Evolutionary conservation across 371 early-diverging fungal species (phyloP).

Genomic region (Coemansia sp.): DNA sequence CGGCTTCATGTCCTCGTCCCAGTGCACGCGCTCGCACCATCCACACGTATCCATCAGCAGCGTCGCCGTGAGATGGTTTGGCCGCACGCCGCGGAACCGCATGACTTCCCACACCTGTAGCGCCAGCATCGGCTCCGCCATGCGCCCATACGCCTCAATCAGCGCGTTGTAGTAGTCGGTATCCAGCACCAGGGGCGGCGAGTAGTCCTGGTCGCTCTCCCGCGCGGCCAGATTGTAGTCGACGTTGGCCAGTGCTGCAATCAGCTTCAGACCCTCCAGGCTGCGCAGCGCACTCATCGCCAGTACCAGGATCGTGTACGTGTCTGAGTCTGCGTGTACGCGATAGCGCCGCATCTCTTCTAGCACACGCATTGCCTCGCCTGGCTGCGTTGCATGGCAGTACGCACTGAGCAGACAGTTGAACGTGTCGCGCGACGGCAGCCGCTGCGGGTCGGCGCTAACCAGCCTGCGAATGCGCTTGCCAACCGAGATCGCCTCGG

Average conservation of each 20-base stretch:
- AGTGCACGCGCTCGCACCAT: conserved; percentile 51
- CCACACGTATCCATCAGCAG: conserved; percentile 50
- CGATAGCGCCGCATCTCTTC: conserved; percentile 45
- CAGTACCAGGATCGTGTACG: conserved; percentile 29
- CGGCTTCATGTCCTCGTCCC: conserved; percentile 48
- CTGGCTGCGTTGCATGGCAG: conserved; percentile 28
- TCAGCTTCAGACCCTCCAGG: conserved; percentile 41
- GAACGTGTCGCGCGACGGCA: conserved; percentile 23
- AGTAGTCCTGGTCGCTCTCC: neutral
- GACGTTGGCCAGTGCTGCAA: conserved; percentile 43
- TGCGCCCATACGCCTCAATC: conserved; percentile 49
- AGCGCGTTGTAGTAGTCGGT: conserved; percentile 46
- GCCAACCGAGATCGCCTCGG: conserved; percentile 41
- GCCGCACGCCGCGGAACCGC: conserved; percentile 43
- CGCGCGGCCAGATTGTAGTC: conserved; percentile 46
- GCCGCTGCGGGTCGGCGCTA: neutral
- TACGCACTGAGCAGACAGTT: conserved; percentile 36
- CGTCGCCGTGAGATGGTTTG: conserved; percentile 40
- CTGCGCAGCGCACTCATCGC: conserved; percentile 44
- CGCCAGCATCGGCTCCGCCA: conserved; percentile 42
- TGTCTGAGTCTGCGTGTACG: conserved; percentile 34
- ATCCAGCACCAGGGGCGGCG: conserved; percentile 24
- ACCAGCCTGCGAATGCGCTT: conserved; percentile 40
- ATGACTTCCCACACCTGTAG: conserved; percentile 52
- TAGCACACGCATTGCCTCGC: conserved; percentile 36